Conservation (phyloP, 202 grass and related monocot genomes). For the Sporobolus alterniflorus region DNA sequence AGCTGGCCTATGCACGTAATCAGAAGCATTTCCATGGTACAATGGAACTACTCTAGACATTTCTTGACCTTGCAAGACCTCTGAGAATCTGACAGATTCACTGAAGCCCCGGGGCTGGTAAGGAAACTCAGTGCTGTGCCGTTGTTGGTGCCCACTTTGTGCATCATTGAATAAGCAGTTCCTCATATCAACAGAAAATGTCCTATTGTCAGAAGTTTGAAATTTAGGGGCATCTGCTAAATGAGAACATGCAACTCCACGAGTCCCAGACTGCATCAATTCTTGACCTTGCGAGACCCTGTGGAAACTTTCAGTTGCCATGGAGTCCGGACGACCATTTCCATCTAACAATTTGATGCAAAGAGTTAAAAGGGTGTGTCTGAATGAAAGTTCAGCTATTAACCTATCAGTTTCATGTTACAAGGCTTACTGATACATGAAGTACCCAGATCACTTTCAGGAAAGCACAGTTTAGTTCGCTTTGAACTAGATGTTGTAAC, state of each 20-base stretch:
- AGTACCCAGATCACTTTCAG: slow-evolving; percentile 49
- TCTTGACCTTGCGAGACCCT: slow-evolving; percentile 99
- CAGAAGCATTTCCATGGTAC: slow-evolving; percentile 33
- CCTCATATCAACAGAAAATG: slow-evolving; percentile 26
- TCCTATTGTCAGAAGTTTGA: slow-evolving; percentile 13
- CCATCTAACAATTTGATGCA: slow-evolving; percentile 63
- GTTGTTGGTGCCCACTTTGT: neutral
- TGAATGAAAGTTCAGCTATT: neutral
- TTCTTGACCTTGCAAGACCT: slow-evolving; percentile 99
- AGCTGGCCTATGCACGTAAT: slow-evolving; percentile 26
- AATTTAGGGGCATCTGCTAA: slow-evolving; percentile 8
- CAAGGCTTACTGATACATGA: slow-evolving; percentile 44
- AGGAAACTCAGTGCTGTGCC: slow-evolving; percentile 17
- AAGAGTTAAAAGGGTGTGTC: slow-evolving; percentile 1
- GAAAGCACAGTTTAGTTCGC: slow-evolving; percentile 71
- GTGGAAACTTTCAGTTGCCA: slow-evolving; percentile 63
- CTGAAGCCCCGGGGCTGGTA: slow-evolving; percentile 63
- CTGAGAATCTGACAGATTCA: slow-evolving; percentile 73
- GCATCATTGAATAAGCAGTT: slow-evolving; percentile 28
- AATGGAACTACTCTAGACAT: slow-evolving; percentile 53
- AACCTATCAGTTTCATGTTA: neutral
- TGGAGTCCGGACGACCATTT: slow-evolving; percentile 52
- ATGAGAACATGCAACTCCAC: slow-evolving; percentile 30
- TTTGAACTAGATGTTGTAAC: slow-evolving; percentile 56
- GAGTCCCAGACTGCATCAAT: slow-evolving; percentile 59